phyloP scores from a whole-genome alignment of 2,329 filamentous ascomycete species.

The Fusarium sp. region DNA sequence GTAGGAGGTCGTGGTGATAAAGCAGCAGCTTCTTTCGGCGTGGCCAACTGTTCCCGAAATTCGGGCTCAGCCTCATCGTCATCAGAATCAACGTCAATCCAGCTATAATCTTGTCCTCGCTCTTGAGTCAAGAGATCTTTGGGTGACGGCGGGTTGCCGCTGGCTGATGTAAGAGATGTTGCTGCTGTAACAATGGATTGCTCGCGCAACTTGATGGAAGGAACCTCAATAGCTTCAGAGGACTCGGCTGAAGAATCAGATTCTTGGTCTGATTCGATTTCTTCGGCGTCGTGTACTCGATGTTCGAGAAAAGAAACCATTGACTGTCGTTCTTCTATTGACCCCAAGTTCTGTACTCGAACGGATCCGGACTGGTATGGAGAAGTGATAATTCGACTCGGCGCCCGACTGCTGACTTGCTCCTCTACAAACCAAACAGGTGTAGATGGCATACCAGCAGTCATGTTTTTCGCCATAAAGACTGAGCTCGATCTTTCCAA shows the following conservation, averaged over 20 bases:
- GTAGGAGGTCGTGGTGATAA: conserved; percentile 49
- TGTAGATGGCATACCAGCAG: conserved; percentile 59
- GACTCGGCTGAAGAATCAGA: conserved; percentile 47
- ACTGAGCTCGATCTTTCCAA: conserved; percentile 60
- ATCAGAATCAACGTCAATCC: conserved; percentile 54
- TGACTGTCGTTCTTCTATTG: conserved; percentile 52
- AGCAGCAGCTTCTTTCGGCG: conserved; percentile 19
- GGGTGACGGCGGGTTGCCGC: conserved; percentile 43
- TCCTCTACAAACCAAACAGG: conserved; percentile 49
- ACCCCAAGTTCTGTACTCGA: conserved; percentile 47
- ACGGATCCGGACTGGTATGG: conserved; percentile 47
- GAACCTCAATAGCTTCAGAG: conserved; percentile 48
- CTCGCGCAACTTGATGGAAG: conserved; percentile 48
- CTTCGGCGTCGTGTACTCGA: conserved; percentile 31
- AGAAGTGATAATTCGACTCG: conserved; percentile 38
- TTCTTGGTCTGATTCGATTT: conserved; percentile 49
- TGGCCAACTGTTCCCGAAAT: conserved; percentile 12
- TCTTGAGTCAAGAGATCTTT: conserved; percentile 36
- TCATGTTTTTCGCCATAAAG: conserved; percentile 64
- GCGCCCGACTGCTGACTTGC: conserved; percentile 21
- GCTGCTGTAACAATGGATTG: conserved; percentile 52
- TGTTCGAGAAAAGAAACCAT: conserved; percentile 50
- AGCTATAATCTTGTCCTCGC: conserved; percentile 46
- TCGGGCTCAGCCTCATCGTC: conserved; percentile 39
- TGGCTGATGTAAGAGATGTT: conserved; percentile 50